Base-by-base conservation (phyloP, 345 rosid species). In the Gossypium arboreum region DNA sequence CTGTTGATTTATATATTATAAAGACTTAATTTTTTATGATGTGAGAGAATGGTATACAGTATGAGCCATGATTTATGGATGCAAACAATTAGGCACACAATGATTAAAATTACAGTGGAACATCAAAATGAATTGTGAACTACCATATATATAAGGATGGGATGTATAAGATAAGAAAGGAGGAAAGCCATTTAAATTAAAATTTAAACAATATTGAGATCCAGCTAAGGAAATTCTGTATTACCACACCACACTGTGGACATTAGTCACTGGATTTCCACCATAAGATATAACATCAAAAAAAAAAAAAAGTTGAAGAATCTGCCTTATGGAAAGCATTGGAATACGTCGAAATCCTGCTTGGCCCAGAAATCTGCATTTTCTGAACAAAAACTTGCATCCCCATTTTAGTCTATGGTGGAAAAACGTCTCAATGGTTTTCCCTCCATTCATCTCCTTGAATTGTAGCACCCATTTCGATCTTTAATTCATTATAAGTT, bases 351-450 rank as follows among this genome's bases (percentile, higher is more conserved):
- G 82, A 76, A 73, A 78, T 55, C 58, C 41, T 59, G 77, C 73
- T 70, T 77, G 85, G 78, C 79, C 83, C 82, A 73, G 74, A 76
- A 77, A 77, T 80, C 81, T 68, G 68, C 71, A 71, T 41, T n/a
- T 43, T 48, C 25, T 58, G 72, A 75, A 78, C 77, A 68, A 76
- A 75, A 50, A 69, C 39, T 69, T 56, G 65, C 67, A 64, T 65
- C 29, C 12, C 27, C 34, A 56, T 27, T 43, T 65, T 7, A 52
- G 47, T 52, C 56, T 63, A 55, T 27, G 44, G 64, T 18, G 58
- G 57, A 61, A 20, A 43, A 13, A 52, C 17, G 7, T 12, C 13
- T 50, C 16, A 3, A 13, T 50, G 54, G 16, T 34, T 34, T 34
- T 34, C 39, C 39, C 39, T 34, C 7, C 41, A 34, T 34, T 34